Base-by-base conservation (phyloP, 2,329 filamentous ascomycete genomes). In the Colletotrichum sidae region DNA sequence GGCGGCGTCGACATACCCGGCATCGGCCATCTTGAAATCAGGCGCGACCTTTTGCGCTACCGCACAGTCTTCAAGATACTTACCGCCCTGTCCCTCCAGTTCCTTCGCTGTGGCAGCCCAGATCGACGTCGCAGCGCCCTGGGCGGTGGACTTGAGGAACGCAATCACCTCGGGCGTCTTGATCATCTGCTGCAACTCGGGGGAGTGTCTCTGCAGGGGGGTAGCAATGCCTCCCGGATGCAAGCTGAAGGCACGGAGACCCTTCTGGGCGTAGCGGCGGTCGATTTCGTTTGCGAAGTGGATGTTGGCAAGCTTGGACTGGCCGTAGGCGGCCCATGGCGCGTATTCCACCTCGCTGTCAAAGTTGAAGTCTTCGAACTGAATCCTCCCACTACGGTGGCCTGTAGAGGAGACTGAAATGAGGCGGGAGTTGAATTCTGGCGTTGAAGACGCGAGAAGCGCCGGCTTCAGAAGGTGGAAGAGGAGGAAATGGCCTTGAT, bases 201-300 rank as follows among this genome's bases (percentile, higher is more conserved):
- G 37, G 10, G 25, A 7, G 15, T 67, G 42, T 15, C 51, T 41
- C 10, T 65, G 60, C 35, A 67, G 11, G 7, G 60, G 50, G 17
- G 67, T 68, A 3, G 34, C 34, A 46, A 69, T 69, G 45, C 56
- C 67, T 41, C 67, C 67, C 1, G 67, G 67, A 35, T 61, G 33
- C 5, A 69, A 42, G 41, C 60, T 65, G 2, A 65, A 33, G n/a
- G 65, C 81, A 52, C 61, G 65, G 11, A 69, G 50, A 15, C 60
- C 61, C 5, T 38, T 38, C 1, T 55, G 33, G 8, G 77, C 81
- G 67, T 84, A 86, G 0, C 77, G 77, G 1, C 84, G 77, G 38
- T 86, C 83, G 34, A 87, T 77, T 60, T 85, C 78, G 64, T 82
- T 84, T 4, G 84, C 80, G 56, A 83, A 80, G 67, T 79, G 83